Evolutionary conservation across 2,329 filamentous ascomycete genomes (phyloP).

Genomic region (Biscogniauxia marginata): DNA sequence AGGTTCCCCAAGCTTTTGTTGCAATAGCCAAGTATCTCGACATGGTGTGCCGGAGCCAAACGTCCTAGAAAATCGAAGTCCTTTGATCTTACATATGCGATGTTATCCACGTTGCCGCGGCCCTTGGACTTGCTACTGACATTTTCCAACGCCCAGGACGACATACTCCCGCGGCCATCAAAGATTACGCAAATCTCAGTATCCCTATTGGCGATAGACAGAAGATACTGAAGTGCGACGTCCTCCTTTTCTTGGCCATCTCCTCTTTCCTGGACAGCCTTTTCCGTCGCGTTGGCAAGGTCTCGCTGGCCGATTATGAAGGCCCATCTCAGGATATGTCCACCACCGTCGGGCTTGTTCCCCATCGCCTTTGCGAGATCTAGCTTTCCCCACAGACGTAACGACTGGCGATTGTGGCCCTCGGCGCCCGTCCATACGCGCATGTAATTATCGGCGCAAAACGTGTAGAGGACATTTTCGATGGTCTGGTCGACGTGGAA

Average conservation of each 20-base stretch:
- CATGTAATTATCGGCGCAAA: slow-evolving; percentile 76
- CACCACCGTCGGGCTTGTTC: slow-evolving; percentile 21
- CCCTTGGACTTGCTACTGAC: slow-evolving; percentile 68
- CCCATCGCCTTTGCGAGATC: slow-evolving; percentile 73
- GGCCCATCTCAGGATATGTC: slow-evolving; percentile 57
- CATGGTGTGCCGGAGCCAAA: slow-evolving; percentile 42
- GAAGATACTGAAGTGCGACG: slow-evolving; percentile 77
- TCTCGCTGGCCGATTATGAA: slow-evolving; percentile 83
- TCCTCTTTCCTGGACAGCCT: slow-evolving; percentile 63
- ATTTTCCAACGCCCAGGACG: slow-evolving; percentile 89
- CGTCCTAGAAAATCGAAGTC: slow-evolving; percentile 48
- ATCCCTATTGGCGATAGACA: slow-evolving; percentile 79
- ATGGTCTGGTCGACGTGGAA: slow-evolving; percentile 73
- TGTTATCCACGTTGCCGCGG: slow-evolving; percentile 74
- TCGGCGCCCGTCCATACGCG: slow-evolving; percentile 83
- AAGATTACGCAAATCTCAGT: slow-evolving; percentile 87
- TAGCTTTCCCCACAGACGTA: slow-evolving; percentile 79
- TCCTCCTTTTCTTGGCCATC: slow-evolving; percentile 60
- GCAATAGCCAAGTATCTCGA: slow-evolving; percentile 73
- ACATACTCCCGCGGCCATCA: slow-evolving; percentile 82
- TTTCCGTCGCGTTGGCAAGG: slow-evolving; percentile 74
- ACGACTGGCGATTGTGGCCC: slow-evolving; percentile 64
- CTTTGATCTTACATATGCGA: slow-evolving; percentile 69
- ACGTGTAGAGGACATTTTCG: slow-evolving; percentile 87
- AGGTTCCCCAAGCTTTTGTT: slow-evolving; percentile 63